phyloP scores from a whole-genome alignment of 2,329 filamentous ascomycete species.

The Myriosclerotinia scirpicola region DNA sequence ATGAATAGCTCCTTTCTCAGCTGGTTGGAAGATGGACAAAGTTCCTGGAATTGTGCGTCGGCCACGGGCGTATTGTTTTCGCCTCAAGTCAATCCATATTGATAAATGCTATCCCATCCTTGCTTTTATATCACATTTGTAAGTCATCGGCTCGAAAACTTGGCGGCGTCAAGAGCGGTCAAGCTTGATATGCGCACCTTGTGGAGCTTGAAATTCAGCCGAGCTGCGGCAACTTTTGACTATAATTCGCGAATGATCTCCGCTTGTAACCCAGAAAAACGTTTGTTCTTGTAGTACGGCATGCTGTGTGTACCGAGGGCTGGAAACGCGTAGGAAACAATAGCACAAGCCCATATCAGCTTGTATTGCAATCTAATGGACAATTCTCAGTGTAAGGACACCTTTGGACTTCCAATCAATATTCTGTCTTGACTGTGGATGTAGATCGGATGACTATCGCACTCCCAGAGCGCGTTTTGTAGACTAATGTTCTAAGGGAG shows the following conservation, averaged over 20 bases:
- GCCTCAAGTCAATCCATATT: background rate
- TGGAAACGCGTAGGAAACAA: background rate
- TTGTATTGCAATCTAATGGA: background rate
- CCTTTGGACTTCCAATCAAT: background rate
- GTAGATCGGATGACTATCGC: background rate
- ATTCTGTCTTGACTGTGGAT: background rate
- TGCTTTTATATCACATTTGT: background rate
- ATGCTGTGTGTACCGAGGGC: background rate
- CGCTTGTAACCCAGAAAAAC: background rate
- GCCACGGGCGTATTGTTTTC: background rate
- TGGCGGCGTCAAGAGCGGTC: background rate
- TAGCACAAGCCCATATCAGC: too few relatives aligned
- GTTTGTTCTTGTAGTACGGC: background rate
- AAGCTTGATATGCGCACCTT: background rate
- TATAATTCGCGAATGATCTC: background rate
- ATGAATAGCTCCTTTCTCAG: too few relatives aligned
- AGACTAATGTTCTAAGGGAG: background rate
- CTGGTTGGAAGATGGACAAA: background rate
- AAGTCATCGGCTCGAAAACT: background rate
- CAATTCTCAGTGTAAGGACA: too few relatives aligned
- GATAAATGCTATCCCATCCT: background rate
- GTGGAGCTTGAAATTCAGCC: constrained; percentile 4
- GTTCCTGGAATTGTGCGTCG: too few relatives aligned
- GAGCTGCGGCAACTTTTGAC: background rate
- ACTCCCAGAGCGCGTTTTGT: background rate